Base-by-base conservation (phyloP, 257 asterid genomes). In the Rauvolfia tetraphylla region DNA sequence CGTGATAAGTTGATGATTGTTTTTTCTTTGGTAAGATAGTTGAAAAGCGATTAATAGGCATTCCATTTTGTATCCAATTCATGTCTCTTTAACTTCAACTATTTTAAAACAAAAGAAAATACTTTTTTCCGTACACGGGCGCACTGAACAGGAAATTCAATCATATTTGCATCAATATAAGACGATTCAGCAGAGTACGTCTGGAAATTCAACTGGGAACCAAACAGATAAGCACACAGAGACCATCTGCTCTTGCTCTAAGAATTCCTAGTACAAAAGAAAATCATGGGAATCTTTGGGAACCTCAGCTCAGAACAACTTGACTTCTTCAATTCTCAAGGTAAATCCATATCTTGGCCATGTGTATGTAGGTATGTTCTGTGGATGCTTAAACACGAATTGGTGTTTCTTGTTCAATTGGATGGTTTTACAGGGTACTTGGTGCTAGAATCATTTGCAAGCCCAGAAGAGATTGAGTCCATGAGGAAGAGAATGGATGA, bases 381-480 rank as follows among this genome's bases (percentile, higher is more conserved):
- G 2, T 2, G 6, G 34, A 17, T 34, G 59, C 12, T 51, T 4
- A 78, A 59, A 46, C 34, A 39, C 39, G 59, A n/a, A n/a, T 22
- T 8, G 44, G 7, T 56, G 27, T 14, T 44, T 44, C 11, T 42
- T 33, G 39, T 41, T 61, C 27, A 31, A 29, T 36, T 53, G 62
- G 53, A 29, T 17, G 6, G 18, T 69, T 61, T 68, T 4, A 25
- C 65, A 76, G 98, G 99, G 39, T 92, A 91, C 80, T 78, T 95
- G 86, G 96, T 95, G 65, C 65, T 92, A 77, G 96, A 95, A 56
- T 95, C 93, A 66, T 95, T 92, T 76, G 74, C 93, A 69, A 84
- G 84, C 84, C 83, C 83, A 20, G 91, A 89, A 73, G 96, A 95
- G 74, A 80, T 95, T 14, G 81, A 78, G 4, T 83, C 93, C 23